Base-by-base conservation (phyloP, 192 early-diverging fungal species). In the Phycomyces blakesleeanus region DNA sequence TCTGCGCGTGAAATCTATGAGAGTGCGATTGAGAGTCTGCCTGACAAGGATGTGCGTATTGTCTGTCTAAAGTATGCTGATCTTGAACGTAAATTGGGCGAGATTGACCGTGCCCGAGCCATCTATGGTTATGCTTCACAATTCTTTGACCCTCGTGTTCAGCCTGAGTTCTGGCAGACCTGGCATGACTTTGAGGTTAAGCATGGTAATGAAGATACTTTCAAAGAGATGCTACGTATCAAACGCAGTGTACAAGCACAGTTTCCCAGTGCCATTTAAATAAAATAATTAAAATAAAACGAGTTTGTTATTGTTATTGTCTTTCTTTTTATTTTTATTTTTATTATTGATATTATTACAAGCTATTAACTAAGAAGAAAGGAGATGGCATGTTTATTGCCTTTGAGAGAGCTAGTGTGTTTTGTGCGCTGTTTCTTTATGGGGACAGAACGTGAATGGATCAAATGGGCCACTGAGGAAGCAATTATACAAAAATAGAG, bases 171-270 rank as follows among this genome's bases (percentile, higher is more conserved):
- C 61, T 97, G 97, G 97, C 77, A 88, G 57, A 71, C 67, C 27
- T 99, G 97, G 97, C 91, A 95, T 61, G 90, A 93, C 57, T 99
- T 98, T 72, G 97, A 99, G 82, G 93, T 97, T 14, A 85, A 90
- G 61, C 90, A 95, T 64, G 97, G 97, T 34, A 97, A 94, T 71
- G 96, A 99, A 71, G 95, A 98, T 51, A 95, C 96, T 3, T 98
- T 96, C 78, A 95, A 93, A 77, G 96, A 98, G 65, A 97, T 97
- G 95, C 82, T 99, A 50, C 79, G 95, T 61, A 87, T 96, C 64
- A 95, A 95, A 73, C 91, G 97, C 7, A 57, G 54, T 57, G 67
- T 69, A n/a, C 67, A 69, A 57, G 67, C 67, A 9, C 61, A 61
- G 15, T 69, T 69, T 55, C 60, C 67, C 15, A 65, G 63, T 49